Conservation (phyloP, 2,329 filamentous ascomycete species). For the Aquanectria penicillioides region DNA sequence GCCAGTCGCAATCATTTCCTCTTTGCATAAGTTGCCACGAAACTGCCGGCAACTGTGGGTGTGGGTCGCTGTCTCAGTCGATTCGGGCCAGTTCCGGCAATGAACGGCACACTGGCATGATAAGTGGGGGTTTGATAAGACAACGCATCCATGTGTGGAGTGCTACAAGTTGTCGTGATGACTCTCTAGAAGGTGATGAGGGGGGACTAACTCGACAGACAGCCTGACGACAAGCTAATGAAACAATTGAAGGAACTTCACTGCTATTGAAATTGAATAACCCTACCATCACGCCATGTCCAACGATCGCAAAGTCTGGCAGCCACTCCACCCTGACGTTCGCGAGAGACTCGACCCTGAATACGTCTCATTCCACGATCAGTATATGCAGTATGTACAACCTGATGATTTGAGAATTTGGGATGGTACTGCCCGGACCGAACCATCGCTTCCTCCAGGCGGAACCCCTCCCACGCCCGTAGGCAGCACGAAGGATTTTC, state of each 20-base stretch:
- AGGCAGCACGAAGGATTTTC: constrained; percentile 35
- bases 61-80: neutral
- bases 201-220: too few species aligned
- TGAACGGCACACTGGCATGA: neutral
- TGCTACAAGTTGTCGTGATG: too few species aligned
- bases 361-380: constrained; percentile 48
- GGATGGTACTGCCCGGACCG: constrained; percentile 40
- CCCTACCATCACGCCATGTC: neutral
- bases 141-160: too few species aligned
- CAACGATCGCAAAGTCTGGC: constrained; percentile 24
- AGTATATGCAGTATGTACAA: constrained; percentile 45
- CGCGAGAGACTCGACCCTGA: constrained; percentile 44
- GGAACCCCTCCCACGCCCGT: constrained; percentile 31
- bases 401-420: constrained; percentile 43
- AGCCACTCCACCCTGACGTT: constrained; percentile 42
- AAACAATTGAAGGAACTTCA: too few species aligned
- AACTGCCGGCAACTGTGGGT: constrained; percentile 3
- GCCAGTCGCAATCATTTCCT: too few species aligned
- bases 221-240: too few species aligned
- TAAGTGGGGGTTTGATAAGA: constrained; percentile 12
- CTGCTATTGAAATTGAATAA: neutral
- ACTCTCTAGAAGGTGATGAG: too few species aligned
- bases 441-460: constrained; percentile 33
- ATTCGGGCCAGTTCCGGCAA: constrained; percentile 3
- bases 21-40: too few species aligned